Evolutionary conservation across 306 rosid species (phyloP).

Genomic region (Cajanus cajan): DNA sequence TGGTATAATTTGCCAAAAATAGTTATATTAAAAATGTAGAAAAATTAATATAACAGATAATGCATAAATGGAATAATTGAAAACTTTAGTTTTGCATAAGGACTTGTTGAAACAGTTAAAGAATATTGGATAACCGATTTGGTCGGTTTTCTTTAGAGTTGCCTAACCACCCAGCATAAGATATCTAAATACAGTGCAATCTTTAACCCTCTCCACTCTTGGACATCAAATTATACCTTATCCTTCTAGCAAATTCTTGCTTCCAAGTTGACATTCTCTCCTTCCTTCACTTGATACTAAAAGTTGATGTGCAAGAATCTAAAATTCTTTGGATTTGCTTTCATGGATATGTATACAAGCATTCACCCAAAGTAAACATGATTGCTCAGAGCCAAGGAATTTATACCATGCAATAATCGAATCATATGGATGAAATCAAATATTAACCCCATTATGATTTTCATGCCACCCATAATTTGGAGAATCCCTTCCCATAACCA

Average conservation of each 20-base stretch:
- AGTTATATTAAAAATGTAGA: background rate
- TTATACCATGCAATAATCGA: constrained; percentile 20
- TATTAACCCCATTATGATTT: background rate
- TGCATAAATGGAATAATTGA: background rate
- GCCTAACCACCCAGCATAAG: background rate
- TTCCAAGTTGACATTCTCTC: constrained; percentile 39
- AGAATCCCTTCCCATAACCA: constrained; percentile 34
- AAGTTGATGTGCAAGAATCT: constrained; percentile 25
- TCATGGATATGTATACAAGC: constrained; percentile 16
- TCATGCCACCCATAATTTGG: background rate
- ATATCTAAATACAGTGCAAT: background rate
- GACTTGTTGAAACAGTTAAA: background rate
- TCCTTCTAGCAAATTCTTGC: constrained; percentile 28
- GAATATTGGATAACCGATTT: background rate
- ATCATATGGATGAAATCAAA: constrained; percentile 12
- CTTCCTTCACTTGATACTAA: background rate
- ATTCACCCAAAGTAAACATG: constrained; percentile 14
- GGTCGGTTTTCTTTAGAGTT: constrained; percentile 7
- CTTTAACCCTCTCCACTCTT: background rate
- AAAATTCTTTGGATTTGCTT: constrained; percentile 22
- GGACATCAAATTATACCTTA: constrained; percentile 6
- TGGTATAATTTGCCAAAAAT: background rate
- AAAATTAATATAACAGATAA: background rate
- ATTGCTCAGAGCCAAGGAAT: constrained; percentile 19
- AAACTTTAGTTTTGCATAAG: background rate